Evolutionary conservation across 1,284 basidiomycete species (phyloP), one percentile per base, ranked within the genome.

Genomic region (Amylostereum areolatum): DNA sequence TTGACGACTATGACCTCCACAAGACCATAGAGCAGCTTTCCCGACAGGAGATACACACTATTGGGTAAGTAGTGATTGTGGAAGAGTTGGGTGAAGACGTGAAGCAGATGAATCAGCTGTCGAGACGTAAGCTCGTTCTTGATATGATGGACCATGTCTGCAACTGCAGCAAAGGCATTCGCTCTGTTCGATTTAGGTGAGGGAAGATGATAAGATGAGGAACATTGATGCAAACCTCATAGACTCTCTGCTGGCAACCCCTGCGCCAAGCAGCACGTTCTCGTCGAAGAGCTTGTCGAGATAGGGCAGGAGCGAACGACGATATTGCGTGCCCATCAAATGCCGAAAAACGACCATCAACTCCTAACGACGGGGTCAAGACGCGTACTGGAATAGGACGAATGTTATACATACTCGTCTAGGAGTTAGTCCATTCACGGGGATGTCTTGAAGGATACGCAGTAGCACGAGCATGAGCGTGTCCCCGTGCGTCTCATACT

Each of bases 271-370:
- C 11, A 99, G 72, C n/a, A 98, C 89, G 43, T 82, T 81, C 61
- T 99, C 94, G 57, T 97, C 88, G 32, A 97, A 80, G 10, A 99
- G 75, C 53, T 92, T 92, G 66, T 97, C 92, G 49, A 99, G 81
- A 58, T 92, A 85, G 1, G 85, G 79, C 30, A 97, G 73, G 55
- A 98, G 84, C 12, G 87, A 87, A 35, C 84, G 80, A 44, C 93
- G 80, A 60, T 93, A 85, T 30, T 88, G 82, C 29, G 88, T 89
- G 7, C 81, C 83, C 53, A 96, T 80, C 33, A 99, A 81, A 68
- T 99, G 96, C 24, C 97, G 83, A 43, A 96, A 88, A 2, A 96
- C 93, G 9, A 96, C 86, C 66, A 97, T 83, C 37, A 99, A 73
- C 66, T 99, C 97, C 89, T 95, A 29, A 49, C 18, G 18, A 18